Conservation (phyloP, 257 asterid genomes). For the Lavandula angustifolia region DNA sequence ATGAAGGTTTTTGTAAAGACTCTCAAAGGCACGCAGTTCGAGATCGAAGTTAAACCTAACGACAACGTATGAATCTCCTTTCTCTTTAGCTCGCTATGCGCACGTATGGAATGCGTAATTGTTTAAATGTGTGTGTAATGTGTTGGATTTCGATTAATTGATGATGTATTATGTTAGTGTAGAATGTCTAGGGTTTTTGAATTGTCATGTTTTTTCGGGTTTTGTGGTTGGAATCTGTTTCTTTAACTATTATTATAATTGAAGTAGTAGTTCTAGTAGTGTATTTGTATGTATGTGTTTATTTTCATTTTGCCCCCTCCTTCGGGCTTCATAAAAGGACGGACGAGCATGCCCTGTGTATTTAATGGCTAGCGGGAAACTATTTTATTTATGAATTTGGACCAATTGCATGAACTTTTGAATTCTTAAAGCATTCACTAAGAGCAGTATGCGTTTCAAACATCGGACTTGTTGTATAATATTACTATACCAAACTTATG, state of each 20-base stretch:
- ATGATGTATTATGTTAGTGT: constrained; percentile 5
- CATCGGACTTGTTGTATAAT: too few relatives aligned
- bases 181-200: constrained; percentile 45
- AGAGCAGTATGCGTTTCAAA: neutral
- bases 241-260: neutral
- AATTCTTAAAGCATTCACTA: neutral
- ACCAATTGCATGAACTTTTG: neutral
- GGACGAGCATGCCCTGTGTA: neutral
- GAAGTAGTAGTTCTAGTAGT: neutral
- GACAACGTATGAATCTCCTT: constrained; percentile 49
- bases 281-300: neutral
- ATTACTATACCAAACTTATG: neutral
- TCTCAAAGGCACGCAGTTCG: constrained; percentile 68
- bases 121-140: constrained; percentile 4
- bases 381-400: neutral
- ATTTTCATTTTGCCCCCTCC: neutral
- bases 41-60: constrained; percentile 72
- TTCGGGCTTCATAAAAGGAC: neutral
- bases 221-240: constrained; percentile 4
- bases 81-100: neutral
- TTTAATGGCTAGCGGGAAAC: neutral
- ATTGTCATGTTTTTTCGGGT: neutral
- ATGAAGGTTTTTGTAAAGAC: constrained; percentile 76
- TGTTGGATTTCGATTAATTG: constrained; percentile 20
- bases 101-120: neutral